Evolutionary conservation across 805 yeast genomes (phyloP), one percentile per base, ranked within the genome.

Genomic region (Candida loeiensis): DNA sequence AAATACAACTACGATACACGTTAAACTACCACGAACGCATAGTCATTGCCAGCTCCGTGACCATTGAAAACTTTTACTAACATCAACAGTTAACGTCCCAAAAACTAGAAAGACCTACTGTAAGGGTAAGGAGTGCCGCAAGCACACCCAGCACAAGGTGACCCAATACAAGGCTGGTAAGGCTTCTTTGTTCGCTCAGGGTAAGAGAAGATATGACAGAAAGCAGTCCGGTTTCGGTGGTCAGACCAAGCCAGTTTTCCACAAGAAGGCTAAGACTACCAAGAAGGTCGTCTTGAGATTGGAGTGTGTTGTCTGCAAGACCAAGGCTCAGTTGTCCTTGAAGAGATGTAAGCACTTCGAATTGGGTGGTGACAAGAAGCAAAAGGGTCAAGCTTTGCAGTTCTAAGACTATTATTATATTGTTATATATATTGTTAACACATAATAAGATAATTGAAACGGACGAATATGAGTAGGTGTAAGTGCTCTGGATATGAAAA

Each of bases 161-260:
- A 91, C 99, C 76, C 99, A 93, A 82, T 93, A 93, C 95, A 93
- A 93, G 77, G 96, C 98, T 72, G 99, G 99, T 79, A 93, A 93
- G 82, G 98, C 99, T 73, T 91, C 98, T 56, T 83, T 90, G 66
- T 89, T 82, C 71, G 96, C 98, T 63, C 98, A 93, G 80, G 99
- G 99, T 85, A 93, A 95, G 91, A 89, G 99, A 83, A 90, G 99
- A 82, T 93, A 93, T 81, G 99, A 93, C 91, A 96, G 99, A 79
- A 93, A 93, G 79, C 99, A 93, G 81, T 72, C 85, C 66, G 99
- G 99, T 89, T 93, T 82, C 79, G 99, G 99, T 87, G 99, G 99
- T 87, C 99, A 93, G 81, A 93, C 99, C 78, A 93, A 89, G 82
- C 99, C 83, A 71, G 85, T 93, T 78, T 93, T 93, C 97, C 98